Evolutionary conservation across 225 moss, liverwort and hornwort species (phyloP).

Genomic region (Pleurozium schreberi): DNA sequence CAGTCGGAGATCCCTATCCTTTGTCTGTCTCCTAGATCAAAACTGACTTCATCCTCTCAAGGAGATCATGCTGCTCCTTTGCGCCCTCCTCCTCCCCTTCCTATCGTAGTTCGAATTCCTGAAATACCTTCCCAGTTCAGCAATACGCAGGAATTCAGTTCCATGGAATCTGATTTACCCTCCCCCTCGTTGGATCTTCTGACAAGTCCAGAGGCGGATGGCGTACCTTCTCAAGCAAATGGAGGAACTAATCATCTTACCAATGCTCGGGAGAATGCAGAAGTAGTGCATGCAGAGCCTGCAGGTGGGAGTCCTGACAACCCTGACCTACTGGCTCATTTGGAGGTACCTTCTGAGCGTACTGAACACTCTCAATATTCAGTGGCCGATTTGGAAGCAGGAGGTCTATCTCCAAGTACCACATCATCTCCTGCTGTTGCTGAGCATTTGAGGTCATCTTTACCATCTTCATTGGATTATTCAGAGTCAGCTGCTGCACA

Average conservation of each 20-base stretch:
- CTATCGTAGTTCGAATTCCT: background rate
- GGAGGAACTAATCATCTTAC: background rate
- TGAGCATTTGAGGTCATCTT: background rate
- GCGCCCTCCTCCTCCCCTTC: conserved; percentile 29
- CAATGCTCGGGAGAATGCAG: conserved; percentile 1
- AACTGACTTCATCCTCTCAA: background rate
- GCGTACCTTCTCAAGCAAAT: background rate
- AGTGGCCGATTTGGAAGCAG: background rate
- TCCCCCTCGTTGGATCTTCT: background rate
- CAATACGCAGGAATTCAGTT: background rate
- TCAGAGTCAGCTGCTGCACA: background rate
- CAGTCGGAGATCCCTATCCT: conserved; percentile 23
- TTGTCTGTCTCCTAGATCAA: conserved; percentile 20
- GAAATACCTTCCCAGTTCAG: conserved; percentile 1
- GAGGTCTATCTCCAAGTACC: background rate
- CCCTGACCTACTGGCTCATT: background rate
- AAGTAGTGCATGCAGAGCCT: conserved; percentile 1
- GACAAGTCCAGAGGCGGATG: background rate
- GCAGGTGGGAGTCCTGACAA: background rate
- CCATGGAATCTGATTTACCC: background rate
- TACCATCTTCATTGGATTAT: background rate
- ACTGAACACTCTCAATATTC: background rate
- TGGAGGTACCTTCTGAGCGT: background rate
- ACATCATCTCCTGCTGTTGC: background rate
- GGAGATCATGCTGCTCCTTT: conserved; percentile 16